Percentiles rank a stretch among this genome's conserved stretches.
Conservation (phyloP, 805 yeast species). For the Hanseniaspora guilliermondii region DNA sequence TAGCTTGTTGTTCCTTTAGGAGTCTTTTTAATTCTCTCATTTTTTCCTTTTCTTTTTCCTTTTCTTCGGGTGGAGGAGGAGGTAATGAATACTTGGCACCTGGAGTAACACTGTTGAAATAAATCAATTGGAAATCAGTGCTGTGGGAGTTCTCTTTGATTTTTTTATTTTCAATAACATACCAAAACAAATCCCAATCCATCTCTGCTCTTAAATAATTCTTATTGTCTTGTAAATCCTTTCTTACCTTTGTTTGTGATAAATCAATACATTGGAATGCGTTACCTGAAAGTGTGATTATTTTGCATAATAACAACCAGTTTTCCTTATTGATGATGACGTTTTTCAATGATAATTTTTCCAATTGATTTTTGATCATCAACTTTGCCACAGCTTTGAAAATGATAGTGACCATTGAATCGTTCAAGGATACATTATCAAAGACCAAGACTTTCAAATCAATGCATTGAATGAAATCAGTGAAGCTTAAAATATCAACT, state of each 20-base stretch:
- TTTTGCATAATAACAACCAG: conserved; percentile 72
- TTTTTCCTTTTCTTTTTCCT: conserved; percentile 11
- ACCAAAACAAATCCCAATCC: conserved; percentile 69
- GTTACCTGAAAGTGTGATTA: conserved; percentile 45
- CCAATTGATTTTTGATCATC: conserved; percentile 57
- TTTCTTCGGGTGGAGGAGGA: conserved; percentile 13
- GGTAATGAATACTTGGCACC: conserved; percentile 13
- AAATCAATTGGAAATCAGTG: conserved; percentile 4
- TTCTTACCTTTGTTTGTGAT: conserved; percentile 44
- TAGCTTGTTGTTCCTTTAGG: conserved; percentile 8
- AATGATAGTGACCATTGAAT: conserved; percentile 66
- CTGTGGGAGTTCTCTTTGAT: not conserved
- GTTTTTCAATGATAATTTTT: conserved; percentile 65
- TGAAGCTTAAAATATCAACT: conserved; percentile 75
- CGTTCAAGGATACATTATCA: conserved; percentile 65
- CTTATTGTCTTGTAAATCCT: conserved; percentile 19
- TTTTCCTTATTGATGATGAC: conserved; percentile 59
- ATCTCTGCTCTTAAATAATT: conserved; percentile 49
- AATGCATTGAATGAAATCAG: conserved; percentile 77
- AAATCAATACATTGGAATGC: conserved; percentile 51
- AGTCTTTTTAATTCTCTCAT: conserved; percentile 10
- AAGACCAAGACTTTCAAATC: conserved; percentile 51
- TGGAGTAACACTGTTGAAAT: conserved; percentile 13
- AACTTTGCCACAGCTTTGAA: conserved; percentile 29
- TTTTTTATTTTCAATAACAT: conserved; percentile 9